Base-by-base conservation (phyloP, 129 eudicot genomes). In the Pseudognaphalium luteoalbum region DNA sequence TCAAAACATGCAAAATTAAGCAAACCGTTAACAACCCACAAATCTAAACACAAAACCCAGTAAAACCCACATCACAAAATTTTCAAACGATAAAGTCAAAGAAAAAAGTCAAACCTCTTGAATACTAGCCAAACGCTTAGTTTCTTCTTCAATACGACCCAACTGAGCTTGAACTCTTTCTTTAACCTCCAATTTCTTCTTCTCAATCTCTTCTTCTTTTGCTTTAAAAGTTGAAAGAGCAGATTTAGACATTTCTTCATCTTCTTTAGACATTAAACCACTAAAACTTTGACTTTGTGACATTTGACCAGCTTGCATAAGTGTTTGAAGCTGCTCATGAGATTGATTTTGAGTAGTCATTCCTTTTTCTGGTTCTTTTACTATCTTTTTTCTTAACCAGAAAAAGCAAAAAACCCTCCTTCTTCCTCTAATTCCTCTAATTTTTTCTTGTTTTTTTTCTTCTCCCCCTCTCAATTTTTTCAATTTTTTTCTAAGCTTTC, bases 121-220 rank as follows among this genome's bases (percentile, higher is more conserved):
- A 75, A 92, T 92, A 41, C 68, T 66, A 63, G 98, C 96, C 76
- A 92, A 87, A 58, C 92, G 96, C 50, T 60, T 88, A 63, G 96
- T 90, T 79, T 92, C 92, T 79, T 92, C 83, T 80, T 92, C 98
- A 79, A 92, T 85, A 14, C 94, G 92, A 65, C 94, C 94, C 37
- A 92, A 73, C 83, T 92, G 98, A 37, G 90, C 89, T 58, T 88
- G 94, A 80, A 92, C 95, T 63, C 86, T 77, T 72, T 92, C 96
- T 77, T 80, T 86, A 22, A 92, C 95, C 68, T 90, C 96, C 72
- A 90, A 37, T 61, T 92, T 92, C 90, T 80, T 92, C 90, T 85
- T 90, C 88, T 92, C 98, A 68, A 92, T 92, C 82, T 92, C 98
- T 67, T 92, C 98, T 64, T 92, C 98, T 68, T 90, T 92, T 3